These are phyloP conservation scores for Candida buenavistaensis DNA, from an alignment of 1,139 yeast genomes.

Conservation along the genomic window DNA sequence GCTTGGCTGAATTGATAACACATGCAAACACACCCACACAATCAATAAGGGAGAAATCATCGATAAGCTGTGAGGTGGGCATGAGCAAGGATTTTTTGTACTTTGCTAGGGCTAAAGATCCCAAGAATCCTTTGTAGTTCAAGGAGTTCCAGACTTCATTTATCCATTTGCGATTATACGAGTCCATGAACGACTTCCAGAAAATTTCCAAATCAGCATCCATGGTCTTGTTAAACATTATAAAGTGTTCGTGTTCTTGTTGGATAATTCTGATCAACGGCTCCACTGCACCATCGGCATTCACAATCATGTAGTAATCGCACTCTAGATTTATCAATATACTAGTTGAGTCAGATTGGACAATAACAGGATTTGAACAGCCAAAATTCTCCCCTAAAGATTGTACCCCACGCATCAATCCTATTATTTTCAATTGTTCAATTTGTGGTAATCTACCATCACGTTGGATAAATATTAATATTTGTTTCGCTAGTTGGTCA, in stretches of 20 bases:
- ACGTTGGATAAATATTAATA: conserved; percentile 27
- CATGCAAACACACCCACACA: no score
- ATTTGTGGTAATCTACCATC: conserved; percentile 15
- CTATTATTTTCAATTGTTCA: conserved; percentile 34
- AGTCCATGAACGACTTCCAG: no score
- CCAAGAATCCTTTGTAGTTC: conserved; percentile 39
- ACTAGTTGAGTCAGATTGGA: conserved; percentile 30
- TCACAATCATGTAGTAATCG: conserved; percentile 28
- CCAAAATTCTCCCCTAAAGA: conserved; percentile 26
- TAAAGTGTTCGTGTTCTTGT: no score
- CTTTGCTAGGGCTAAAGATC: conserved; percentile 22
- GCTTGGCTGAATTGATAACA: conserved; percentile 31
- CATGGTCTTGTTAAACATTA: no score
- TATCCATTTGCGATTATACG: no score
- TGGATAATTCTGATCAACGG: no score
- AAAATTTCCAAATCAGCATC: no score
- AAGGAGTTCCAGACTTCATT: no score
- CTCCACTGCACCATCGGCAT: no score
- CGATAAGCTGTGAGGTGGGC: conserved; percentile 17
- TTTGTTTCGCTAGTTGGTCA: conserved; percentile 30
- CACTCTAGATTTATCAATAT: conserved; percentile 28
- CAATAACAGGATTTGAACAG: conserved; percentile 18
- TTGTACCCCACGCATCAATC: conserved; percentile 39
- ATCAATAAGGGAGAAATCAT: no score
- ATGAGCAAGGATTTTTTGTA: conserved; percentile 35